Evolutionary conservation across 129 eudicot species (phyloP).

Genomic region (Escallonia herrerae): DNA sequence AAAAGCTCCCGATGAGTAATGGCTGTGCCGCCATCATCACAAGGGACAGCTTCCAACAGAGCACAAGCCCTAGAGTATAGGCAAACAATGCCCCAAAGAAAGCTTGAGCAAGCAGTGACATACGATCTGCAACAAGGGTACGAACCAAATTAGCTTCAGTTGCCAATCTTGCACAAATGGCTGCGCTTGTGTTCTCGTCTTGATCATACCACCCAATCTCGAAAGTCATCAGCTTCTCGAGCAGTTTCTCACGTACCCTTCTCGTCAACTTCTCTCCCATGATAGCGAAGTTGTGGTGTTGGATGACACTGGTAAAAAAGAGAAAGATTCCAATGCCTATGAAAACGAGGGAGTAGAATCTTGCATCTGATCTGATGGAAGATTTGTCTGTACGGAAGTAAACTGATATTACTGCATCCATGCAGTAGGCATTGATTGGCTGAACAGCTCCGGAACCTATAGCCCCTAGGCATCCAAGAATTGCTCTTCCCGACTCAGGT

Average conservation of each 20-base stretch:
- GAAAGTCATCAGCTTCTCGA: slow-evolving; percentile 32
- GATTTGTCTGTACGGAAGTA: slow-evolving; percentile 26
- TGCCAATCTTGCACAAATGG: slow-evolving; percentile 34
- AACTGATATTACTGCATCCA: slow-evolving; percentile 28
- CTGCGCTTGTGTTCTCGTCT: slow-evolving; percentile 44
- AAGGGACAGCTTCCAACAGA: slow-evolving; percentile 39
- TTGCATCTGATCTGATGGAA: slow-evolving; percentile 24
- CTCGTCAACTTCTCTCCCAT: slow-evolving; percentile 41
- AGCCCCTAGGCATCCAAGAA: slow-evolving; percentile 40
- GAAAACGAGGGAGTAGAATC: slow-evolving; percentile 24
- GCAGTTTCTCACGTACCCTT: slow-evolving; percentile 25
- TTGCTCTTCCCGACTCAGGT: slow-evolving; percentile 30
- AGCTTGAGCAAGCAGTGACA: slow-evolving; percentile 32
- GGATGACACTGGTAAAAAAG: slow-evolving; percentile 28
- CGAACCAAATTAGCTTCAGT: slow-evolving; percentile 41
- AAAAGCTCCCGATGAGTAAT: slow-evolving; percentile 29
- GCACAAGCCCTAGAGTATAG: slow-evolving; percentile 17
- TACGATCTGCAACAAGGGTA: slow-evolving; percentile 35
- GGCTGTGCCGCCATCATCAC: slow-evolving; percentile 44
- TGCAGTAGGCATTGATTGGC: slow-evolving; percentile 28
- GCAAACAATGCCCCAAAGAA: slow-evolving; percentile 23
- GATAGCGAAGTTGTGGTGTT: slow-evolving; percentile 32
- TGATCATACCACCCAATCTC: slow-evolving; percentile 43
- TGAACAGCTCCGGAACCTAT: slow-evolving; percentile 34
- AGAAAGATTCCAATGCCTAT: slow-evolving; percentile 28